Base-by-base conservation (phyloP, 306 rosid species). In the Trifolium repens region DNA sequence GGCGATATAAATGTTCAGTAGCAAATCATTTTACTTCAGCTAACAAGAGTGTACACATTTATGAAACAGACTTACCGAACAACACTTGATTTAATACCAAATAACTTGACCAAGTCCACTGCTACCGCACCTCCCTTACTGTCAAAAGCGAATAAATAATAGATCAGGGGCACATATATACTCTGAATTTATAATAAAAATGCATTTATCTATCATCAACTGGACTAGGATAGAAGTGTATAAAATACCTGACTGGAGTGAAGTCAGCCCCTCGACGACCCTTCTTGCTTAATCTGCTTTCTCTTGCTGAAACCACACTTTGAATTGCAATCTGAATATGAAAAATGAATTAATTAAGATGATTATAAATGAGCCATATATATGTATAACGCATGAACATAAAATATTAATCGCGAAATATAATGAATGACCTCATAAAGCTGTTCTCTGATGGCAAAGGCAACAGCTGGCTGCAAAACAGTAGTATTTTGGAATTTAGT, bases 241-340 rank as follows among this genome's bases (percentile, higher is more conserved):
- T 34, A 67, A 49, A 76, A 67, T 39, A 94, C 97, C 98, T 90
- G 85, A 83, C 68, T 46, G 93, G 88, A 76, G 88, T 74, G 69
- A 85, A 81, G 37, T 94, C 99, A 66, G 57, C 69, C 59, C 91
- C 96, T 13, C 96, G 90, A 22, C 96, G 92, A 24, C 93, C 91
- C 85, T 94, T 94, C 87, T 94, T 94, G 86, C 85, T 92, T 86
- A 92, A 60, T 83, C 97, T 89, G 87, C 89, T 92, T 87, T 92
- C 99, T 83, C 97, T 90, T 62, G 89, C 89, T 15, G 97, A 92
- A 76, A 89, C 93, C 76, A 92, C 97, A 37, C 91, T 96, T 73
- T 92, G 99, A 72, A 87, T 83, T 72, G 92, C 96, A 85, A 88
- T 87, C 97, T 94, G 78, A 79, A 82, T 44, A 76, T 46, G 61